Evolutionary conservation across 1,284 basidiomycete species (phyloP), one percentile per base, ranked within the genome.

Genomic region (Psilocybe mexicana): DNA sequence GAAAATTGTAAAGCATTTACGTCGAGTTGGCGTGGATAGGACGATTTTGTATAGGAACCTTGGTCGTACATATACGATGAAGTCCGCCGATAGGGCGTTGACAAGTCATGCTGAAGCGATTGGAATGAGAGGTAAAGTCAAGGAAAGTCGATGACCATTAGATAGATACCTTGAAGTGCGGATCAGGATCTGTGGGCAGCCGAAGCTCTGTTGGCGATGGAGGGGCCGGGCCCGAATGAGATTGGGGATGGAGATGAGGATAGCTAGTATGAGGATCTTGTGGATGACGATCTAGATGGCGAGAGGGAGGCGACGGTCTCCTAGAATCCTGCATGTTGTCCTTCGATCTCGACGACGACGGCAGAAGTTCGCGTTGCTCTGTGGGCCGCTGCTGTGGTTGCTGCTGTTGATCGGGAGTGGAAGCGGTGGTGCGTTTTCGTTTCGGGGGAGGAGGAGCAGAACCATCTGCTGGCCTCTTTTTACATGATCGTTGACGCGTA

Each of bases 401-500:
- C n/a, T 52, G 49, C 24, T 28, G 45, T 10, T 47, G 45, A 33
- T 33, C 14, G 14, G 45, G 25, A 6, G 69, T 35, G 36, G 55
- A 26, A 6, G 14, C 48, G n/a, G 46, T 60, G 12, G 77, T 79
- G 63, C 81, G 82, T 71, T 81, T 86, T 73, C 86, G 84, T 76
- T 86, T 88, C 43, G 83, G 71, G n/a, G 75, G 67, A 61, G 78
- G 76, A 58, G 80, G 74, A 55, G 69, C 74, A 59, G 82, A 77
- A 43, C 81, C 81, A 63, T 87, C 86, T 28, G 80, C 70, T 55
- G 83, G 80, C 57, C 87, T 79, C 76, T 88, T 90, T 82, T 91
- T 91, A 80, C 86, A 90, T 58, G 86, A 87, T 64, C 89, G 81
- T 72, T 90, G 88, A 60, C 90, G 81, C 62, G 88, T 91, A 26